Conservation (phyloP, 176 grass and related monocot genomes). For the Poa pratensis region DNA sequence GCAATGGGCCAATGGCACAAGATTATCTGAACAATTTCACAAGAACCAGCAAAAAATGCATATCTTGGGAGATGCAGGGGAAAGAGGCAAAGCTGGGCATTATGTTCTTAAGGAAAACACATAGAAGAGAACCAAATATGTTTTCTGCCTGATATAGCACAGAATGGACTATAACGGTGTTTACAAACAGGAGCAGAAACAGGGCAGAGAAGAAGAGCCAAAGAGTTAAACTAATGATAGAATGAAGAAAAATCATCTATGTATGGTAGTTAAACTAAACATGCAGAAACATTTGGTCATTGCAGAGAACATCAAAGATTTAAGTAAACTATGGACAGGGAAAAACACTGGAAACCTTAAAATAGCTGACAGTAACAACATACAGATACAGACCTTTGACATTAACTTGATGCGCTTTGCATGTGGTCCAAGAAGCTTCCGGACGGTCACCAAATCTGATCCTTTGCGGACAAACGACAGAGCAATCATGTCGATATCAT, state of each 20-base stretch:
- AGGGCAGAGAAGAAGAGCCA: not conserved
- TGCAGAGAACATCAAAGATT: not conserved
- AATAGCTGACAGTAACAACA: not conserved
- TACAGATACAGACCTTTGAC: conserved; percentile 86
- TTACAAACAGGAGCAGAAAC: not conserved
- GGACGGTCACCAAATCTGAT: conserved; percentile 85
- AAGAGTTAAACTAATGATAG: not conserved
- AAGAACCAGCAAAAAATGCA: not conserved
- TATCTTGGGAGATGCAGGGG: not conserved
- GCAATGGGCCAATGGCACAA: not conserved
- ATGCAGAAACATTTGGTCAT: not conserved
- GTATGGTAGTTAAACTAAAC: not conserved
- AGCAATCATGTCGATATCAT: conserved; percentile 92
- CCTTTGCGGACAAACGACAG: conserved; percentile 93
- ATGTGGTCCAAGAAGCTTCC: conserved; percentile 69
- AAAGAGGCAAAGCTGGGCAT: not conserved
- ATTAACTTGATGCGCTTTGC: conserved; percentile 88
- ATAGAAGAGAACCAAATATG: not conserved
- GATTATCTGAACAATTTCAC: not conserved
- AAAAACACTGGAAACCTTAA: not conserved
- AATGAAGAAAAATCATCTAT: not conserved
- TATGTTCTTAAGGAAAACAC: not conserved
- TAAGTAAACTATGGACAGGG: not conserved
- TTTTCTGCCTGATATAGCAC: not conserved
- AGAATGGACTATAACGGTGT: not conserved